phyloP scores from a whole-genome alignment of 106 monocot genomes.

The Ottelia alismoides region DNA sequence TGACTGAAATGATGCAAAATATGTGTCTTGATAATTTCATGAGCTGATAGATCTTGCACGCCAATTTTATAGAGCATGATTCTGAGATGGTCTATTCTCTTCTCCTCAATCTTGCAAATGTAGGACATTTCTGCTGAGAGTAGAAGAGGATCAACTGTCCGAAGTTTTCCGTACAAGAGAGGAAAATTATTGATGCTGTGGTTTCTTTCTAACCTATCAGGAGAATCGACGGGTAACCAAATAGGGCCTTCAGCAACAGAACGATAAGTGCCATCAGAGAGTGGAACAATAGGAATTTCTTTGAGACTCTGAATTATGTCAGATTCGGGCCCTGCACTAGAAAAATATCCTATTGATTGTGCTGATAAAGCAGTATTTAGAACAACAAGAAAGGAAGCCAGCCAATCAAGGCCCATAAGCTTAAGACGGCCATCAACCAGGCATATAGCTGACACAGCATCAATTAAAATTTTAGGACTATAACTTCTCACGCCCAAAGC shows the following conservation, averaged over 20 bases:
- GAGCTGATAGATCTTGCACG: conserved; percentile 60
- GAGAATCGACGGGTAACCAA: conserved; percentile 80
- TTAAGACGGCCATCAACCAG: conserved; percentile 21
- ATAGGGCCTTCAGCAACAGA: conserved; percentile 73
- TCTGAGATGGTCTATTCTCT: conserved; percentile 20
- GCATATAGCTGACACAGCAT: conserved; percentile 54
- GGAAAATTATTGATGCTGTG: conserved; percentile 42
- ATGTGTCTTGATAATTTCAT: conserved; percentile 74
- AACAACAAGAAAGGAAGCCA: conserved; percentile 56
- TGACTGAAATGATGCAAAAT: conserved; percentile 40
- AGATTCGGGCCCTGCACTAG: conserved; percentile 33
- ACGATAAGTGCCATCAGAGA: conserved; percentile 71
- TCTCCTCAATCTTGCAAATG: conserved; percentile 20
- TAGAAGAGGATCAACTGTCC: conserved; percentile 43
- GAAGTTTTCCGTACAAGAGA: conserved; percentile 49
- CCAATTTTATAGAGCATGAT: conserved; percentile 67
- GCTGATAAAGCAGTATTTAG: conserved; percentile 26
- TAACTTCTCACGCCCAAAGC: conserved; percentile 70
- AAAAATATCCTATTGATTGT: no score
- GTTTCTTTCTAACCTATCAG: conserved; percentile 30
- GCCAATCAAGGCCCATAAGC: conserved; percentile 60
- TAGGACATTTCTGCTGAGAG: conserved; percentile 26
- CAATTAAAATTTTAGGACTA: conserved; percentile 64
- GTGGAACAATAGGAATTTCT: conserved; percentile 69
- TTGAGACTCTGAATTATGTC: conserved; percentile 45